Percentiles rank a stretch among this genome's conserved stretches.
phyloP scores from a whole-genome alignment of 345 rosid genomes.

The Ceriops decandra region DNA sequence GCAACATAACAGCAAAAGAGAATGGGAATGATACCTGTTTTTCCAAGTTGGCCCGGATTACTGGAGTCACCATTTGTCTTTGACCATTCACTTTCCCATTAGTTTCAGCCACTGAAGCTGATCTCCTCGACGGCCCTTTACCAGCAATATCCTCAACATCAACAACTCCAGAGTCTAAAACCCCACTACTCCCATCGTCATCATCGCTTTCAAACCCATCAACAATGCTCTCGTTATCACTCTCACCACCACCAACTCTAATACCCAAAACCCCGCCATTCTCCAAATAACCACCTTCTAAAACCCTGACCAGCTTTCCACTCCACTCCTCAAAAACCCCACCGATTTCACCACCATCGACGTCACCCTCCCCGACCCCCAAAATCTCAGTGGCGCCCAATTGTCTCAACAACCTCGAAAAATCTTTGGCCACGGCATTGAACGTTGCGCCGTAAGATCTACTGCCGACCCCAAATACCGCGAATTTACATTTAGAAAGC shows the following conservation, averaged over 20 bases:
- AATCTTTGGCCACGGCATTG: slow-evolving; percentile 72
- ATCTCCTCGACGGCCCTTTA: slow-evolving; percentile 66
- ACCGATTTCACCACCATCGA: slow-evolving; percentile 65
- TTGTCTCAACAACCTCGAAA: slow-evolving; percentile 55
- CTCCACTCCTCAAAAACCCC: slow-evolving; percentile 64
- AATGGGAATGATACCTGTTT: slow-evolving; percentile 55
- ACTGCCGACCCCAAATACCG: slow-evolving; percentile 92
- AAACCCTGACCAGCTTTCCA: slow-evolving; percentile 40
- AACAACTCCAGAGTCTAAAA: slow-evolving; percentile 41
- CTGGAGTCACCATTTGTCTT: slow-evolving; percentile 92
- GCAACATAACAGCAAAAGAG: too few relatives aligned
- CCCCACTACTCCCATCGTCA: slow-evolving; percentile 26
- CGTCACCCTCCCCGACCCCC: slow-evolving; percentile 66
- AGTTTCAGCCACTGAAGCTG: slow-evolving; percentile 35
- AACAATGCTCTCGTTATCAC: slow-evolving; percentile 33
- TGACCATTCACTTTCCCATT: slow-evolving; percentile 58
- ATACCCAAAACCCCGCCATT: slow-evolving; percentile 14
- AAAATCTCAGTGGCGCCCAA: slow-evolving; percentile 74
- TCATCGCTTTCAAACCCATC: slow-evolving; percentile 42
- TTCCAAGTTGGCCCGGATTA: slow-evolving; percentile 85
- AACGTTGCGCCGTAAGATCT: slow-evolving; percentile 58
- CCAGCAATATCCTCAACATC: slow-evolving; percentile 98
- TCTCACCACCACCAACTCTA: slow-evolving; percentile 28
- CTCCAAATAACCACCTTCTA: slow-evolving; percentile 46
- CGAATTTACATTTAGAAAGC: slow-evolving; percentile 60